Conservation (phyloP, 495 filamentous ascomycete species). For the Bathelium albidoporum region DNA sequence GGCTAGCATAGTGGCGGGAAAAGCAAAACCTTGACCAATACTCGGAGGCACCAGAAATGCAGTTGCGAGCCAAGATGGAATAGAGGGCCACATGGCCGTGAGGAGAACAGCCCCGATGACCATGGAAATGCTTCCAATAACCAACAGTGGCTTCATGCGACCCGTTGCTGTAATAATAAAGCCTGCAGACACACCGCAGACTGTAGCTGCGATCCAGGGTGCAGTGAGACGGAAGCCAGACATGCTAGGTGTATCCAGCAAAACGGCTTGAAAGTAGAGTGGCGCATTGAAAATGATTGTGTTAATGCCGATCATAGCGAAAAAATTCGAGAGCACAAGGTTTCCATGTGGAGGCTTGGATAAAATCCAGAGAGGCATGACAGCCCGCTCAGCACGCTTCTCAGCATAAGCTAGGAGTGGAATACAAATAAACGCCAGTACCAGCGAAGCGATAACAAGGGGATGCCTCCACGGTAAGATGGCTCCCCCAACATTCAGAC, state of each 20-base stretch:
- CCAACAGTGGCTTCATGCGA: conserved; percentile 51
- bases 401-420: conserved; percentile 52
- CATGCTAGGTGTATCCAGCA: conserved; percentile 56
- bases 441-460: conserved; percentile 52
- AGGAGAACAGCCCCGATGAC: conserved; percentile 46
- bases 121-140: conserved; percentile 45
- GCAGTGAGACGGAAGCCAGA: conserved; percentile 62
- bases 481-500: conserved; percentile 70
- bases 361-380: conserved; percentile 61
- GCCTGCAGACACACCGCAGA: conserved; percentile 52
- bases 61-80: conserved; percentile 50
- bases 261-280: conserved; percentile 71
- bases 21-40: conserved; percentile 55
- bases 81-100: conserved; percentile 40
- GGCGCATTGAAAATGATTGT: conserved; percentile 69
- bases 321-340: conserved; percentile 61
- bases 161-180: conserved; percentile 60
- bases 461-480: conserved; percentile 63
- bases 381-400: conserved; percentile 47
- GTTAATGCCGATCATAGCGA: conserved; percentile 52
- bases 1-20: conserved; percentile 55
- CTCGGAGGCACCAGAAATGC: conserved; percentile 50
- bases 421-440: conserved; percentile 20
- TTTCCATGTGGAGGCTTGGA: conserved; percentile 49
- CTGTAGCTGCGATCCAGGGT: conserved; percentile 47